Evolutionary conservation across 1,284 basidiomycete genomes (phyloP).

Genomic region (Malassezia pachydermatis): DNA sequence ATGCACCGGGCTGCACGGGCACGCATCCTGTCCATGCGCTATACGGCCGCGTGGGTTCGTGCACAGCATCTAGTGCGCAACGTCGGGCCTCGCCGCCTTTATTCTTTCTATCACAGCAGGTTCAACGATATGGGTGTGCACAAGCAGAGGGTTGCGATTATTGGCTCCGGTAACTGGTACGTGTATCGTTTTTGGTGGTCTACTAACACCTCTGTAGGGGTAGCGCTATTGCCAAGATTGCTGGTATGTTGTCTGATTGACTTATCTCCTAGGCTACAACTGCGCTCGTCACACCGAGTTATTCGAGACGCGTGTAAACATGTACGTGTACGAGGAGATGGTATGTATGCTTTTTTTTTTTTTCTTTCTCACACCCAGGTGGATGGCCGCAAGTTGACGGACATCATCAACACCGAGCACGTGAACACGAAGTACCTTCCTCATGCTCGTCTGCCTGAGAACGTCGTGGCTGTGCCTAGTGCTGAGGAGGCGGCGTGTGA

Average conservation of each 20-base stretch:
- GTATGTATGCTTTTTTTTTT: conserved; percentile 11
- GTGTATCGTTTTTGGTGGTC: neutral
- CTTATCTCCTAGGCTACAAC: conserved; percentile 45
- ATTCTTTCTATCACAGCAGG: too few relatives aligned
- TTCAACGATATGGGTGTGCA: conserved; percentile 27
- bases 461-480: conserved; percentile 53
- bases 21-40: too few relatives aligned
- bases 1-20: too few relatives aligned
- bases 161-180: conserved; percentile 51
- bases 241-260: conserved; percentile 29
- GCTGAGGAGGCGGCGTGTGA: conserved; percentile 53
- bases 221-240: conserved; percentile 55
- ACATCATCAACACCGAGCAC: conserved; percentile 55
- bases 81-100: too few relatives aligned
- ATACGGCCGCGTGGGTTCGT: too few relatives aligned
- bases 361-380: conserved; percentile 44
- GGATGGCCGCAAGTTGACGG: conserved; percentile 53
- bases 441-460: conserved; percentile 52
- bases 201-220: conserved; percentile 48
- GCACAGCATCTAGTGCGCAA: too few relatives aligned
- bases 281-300: conserved; percentile 49
- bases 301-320: conserved; percentile 35
- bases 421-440: conserved; percentile 55
- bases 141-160: conserved; percentile 55
- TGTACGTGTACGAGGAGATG: conserved; percentile 43